A percentile compares a stretch with the other conserved stretches of the same genome.
phyloP scores from a whole-genome alignment of 2,329 filamentous ascomycete genomes.

The Colletotrichum incanum region DNA sequence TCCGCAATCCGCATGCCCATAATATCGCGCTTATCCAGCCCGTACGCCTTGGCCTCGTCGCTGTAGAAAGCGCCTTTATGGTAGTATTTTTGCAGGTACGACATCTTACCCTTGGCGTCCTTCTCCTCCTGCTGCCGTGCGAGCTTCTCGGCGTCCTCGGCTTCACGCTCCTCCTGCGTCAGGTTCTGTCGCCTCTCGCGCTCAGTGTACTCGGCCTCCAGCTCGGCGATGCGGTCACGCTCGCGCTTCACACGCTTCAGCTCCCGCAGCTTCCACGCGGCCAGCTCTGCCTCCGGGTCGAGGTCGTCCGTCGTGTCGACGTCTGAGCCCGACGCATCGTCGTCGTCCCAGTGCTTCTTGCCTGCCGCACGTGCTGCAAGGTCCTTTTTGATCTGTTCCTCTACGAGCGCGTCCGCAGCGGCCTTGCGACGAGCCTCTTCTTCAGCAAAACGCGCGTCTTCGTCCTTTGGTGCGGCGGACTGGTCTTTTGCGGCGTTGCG shows the following conservation, averaged over 20 bases:
- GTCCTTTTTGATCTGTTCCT: slow-evolving; percentile 89
- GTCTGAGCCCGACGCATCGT: slow-evolving; percentile 73
- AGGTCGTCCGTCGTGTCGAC: slow-evolving; percentile 92
- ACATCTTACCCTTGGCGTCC: slow-evolving; percentile 83
- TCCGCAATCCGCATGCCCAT: slow-evolving; percentile 89
- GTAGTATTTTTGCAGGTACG: slow-evolving; percentile 95
- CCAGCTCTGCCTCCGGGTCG: slow-evolving; percentile 89
- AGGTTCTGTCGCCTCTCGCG: slow-evolving; percentile 90
- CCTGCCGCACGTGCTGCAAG: slow-evolving; percentile 81
- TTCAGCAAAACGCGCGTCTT: slow-evolving; percentile 60
- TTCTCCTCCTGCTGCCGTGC: slow-evolving; percentile 86
- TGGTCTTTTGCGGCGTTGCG: slow-evolving; percentile 55
- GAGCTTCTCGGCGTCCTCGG: slow-evolving; percentile 86
- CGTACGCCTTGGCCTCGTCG: slow-evolving; percentile 82
- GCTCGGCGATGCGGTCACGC: slow-evolving; percentile 85
- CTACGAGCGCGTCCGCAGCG: slow-evolving; percentile 83
- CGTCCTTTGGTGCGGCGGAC: slow-evolving; percentile 50
- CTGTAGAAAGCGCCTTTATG: slow-evolving; percentile 98
- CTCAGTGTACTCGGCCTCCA: slow-evolving; percentile 89
- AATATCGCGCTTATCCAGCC: slow-evolving; percentile 84
- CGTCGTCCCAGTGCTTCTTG: slow-evolving; percentile 90
- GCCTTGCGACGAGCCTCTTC: slow-evolving; percentile 78
- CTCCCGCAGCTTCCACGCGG: slow-evolving; percentile 95
- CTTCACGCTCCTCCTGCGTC: slow-evolving; percentile 86
- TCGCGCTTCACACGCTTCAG: slow-evolving; percentile 90